phyloP scores from a whole-genome alignment of 75 land plant genomes.

The Sequoia sempervirens region DNA sequence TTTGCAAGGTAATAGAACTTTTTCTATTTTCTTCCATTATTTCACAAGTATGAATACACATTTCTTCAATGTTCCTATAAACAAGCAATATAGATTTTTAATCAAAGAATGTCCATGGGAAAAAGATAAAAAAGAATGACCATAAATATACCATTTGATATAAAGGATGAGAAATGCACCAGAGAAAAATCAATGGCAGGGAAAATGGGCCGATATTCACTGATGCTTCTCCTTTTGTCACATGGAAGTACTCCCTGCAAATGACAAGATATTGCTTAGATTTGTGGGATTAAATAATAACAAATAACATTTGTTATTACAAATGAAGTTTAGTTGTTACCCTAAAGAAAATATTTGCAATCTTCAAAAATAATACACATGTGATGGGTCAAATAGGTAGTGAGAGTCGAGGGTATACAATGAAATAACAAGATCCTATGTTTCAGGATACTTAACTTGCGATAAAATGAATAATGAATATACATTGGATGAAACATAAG shows the following conservation, averaged over 20 bases:
- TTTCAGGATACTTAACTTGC: neutral
- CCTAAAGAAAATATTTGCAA: neutral
- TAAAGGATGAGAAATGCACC: constrained; percentile 30
- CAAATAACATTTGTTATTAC: neutral
- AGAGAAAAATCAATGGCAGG: constrained; percentile 92
- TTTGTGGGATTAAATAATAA: neutral
- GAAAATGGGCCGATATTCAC: constrained; percentile 56
- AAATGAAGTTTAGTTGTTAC: neutral
- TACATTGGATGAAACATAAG: neutral
- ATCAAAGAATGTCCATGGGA: neutral
- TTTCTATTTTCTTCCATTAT: neutral
- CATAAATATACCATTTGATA: neutral
- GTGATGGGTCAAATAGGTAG: too few species aligned
- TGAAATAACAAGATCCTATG: neutral
- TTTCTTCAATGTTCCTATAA: neutral
- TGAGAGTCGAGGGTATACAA: neutral
- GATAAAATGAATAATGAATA: neutral
- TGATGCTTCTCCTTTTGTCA: constrained; percentile 72
- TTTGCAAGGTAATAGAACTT: neutral
- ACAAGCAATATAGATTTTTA: neutral
- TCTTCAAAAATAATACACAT: neutral
- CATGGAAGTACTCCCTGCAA: constrained; percentile 88
- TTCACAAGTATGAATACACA: neutral
- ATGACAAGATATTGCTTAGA: neutral
- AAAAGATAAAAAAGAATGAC: neutral